Evolutionary conservation across 768 basidiomycete genomes (phyloP), one percentile per base, ranked within the genome.

Genomic region (Hirschioporus abietinus): DNA sequence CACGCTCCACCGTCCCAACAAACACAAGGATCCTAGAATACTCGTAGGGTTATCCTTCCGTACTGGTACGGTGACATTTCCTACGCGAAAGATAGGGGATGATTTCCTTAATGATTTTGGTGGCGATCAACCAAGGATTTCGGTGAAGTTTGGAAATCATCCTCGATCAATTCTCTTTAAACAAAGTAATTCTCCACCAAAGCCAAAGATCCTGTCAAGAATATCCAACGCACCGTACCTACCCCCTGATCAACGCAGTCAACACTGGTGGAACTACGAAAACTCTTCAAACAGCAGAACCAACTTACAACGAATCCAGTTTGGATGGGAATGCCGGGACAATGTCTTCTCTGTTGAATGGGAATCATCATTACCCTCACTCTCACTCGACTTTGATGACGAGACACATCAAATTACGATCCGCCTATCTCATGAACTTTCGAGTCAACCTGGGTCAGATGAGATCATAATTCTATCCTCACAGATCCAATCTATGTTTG

Each of bases 301-400:
- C 26, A 65, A 69, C 7, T 70, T 87, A 63, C 67, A 67, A 4
- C 71, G 74, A 4, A 68, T 89, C 27, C 87, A 88, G 69, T 87
- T 88, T 68, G 84, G 86, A 17, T 87, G 86, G 87, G 77, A 81
- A 70, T 88, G 87, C 67, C 80, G 86, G n/a, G 86, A 87, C 70
- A 72, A 76, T 5, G 78, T 80, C 0, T 81, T 84, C 67, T 91
- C 88, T 20, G 73, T 84, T 59, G 88, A 90, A 74, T 86, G 83
- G 80, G 84, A 86, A 74, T 74, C 42, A 77, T 26, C 12, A 63
- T 30, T 18, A 58, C 7, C 76, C 74, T 61, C 65, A 26, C 77
- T 78, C n/a, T 26, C 58, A 17, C 69, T 87, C 30, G 63, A 63
- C 36, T 86, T 74, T 66, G 67, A 79, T 62, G 71, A 77, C 0